Percentiles rank a stretch among this genome's conserved stretches.
Conservation (phyloP, 75 land plant genomes). For the Ceratopteris richardii region DNA sequence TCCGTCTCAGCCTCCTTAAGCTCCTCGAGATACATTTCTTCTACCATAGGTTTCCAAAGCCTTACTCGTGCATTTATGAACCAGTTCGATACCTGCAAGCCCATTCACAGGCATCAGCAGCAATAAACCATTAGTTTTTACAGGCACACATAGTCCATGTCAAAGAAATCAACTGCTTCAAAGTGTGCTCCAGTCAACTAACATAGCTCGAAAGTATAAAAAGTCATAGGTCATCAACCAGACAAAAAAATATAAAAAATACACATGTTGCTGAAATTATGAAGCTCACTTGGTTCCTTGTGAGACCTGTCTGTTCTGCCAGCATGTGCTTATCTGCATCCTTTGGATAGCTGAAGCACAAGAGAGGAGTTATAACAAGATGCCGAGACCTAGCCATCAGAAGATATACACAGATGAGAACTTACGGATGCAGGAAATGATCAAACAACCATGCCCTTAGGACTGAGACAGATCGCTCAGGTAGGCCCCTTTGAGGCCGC, state of each 20-base stretch:
- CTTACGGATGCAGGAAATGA: slow-evolving; percentile 78
- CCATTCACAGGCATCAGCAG: too few relatives aligned
- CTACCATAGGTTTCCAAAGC: slow-evolving; percentile 88
- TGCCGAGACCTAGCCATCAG: neutral
- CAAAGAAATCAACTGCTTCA: too few relatives aligned
- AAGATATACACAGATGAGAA: slow-evolving; percentile 1
- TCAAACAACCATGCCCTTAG: slow-evolving; percentile 72
- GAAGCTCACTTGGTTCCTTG: slow-evolving; percentile 71
- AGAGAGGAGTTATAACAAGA: neutral
- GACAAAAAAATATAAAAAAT: neutral
- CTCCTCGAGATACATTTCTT: slow-evolving; percentile 66
- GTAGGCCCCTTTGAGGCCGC: slow-evolving; percentile 69
- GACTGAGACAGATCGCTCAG: slow-evolving; percentile 64
- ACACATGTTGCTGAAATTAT: neutral
- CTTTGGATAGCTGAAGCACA: slow-evolving; percentile 71
- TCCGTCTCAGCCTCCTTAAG: slow-evolving; percentile 19
- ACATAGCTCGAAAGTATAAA: too few relatives aligned
- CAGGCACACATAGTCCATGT: too few relatives aligned
- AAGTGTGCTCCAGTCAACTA: too few relatives aligned
- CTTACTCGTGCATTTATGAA: slow-evolving; percentile 85
- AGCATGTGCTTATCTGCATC: slow-evolving; percentile 87
- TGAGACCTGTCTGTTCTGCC: slow-evolving; percentile 80
- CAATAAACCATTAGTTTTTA: too few relatives aligned
- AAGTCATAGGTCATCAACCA: neutral
- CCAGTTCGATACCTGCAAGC: slow-evolving; percentile 73